A percentile compares a stretch with the other conserved stretches of the same genome.
These are phyloP conservation scores for Ogataea angusta DNA, from an alignment of 805 yeast genomes.

Conservation along the genomic window DNA sequence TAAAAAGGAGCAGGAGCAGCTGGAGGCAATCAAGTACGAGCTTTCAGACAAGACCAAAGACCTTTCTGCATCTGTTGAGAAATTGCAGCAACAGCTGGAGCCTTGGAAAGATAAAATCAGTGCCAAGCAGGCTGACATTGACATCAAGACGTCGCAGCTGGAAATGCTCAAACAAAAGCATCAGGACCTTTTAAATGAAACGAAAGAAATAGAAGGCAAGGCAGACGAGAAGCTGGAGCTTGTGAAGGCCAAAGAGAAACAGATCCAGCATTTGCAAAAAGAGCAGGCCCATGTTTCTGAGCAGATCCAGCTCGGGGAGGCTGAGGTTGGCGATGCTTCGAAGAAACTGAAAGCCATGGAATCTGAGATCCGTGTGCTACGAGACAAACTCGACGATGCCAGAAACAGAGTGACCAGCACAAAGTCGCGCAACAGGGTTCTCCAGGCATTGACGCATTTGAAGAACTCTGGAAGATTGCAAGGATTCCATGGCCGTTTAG, in stretches of 20 bases:
- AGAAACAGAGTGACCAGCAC: constrained; percentile 50
- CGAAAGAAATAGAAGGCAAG: constrained; percentile 41
- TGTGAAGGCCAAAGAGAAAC: constrained; percentile 46
- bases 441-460: constrained; percentile 63
- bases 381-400: constrained; percentile 70
- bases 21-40: constrained; percentile 61
- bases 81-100: constrained; percentile 61
- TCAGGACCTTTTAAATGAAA: constrained; percentile 41
- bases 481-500: constrained; percentile 88
- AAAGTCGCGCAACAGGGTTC: constrained; percentile 71
- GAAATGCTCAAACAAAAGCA: constrained; percentile 51
- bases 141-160: constrained; percentile 64
- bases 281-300: constrained; percentile 47
- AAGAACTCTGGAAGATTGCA: constrained; percentile 76
- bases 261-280: constrained; percentile 41
- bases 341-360: constrained; percentile 52
- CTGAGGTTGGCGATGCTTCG: constrained; percentile 50
- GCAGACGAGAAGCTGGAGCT: constrained; percentile 33
- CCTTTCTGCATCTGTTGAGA: constrained; percentile 62
- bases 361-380: constrained; percentile 44
- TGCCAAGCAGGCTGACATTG: constrained; percentile 58
- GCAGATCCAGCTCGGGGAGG: constrained; percentile 58
- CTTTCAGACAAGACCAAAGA: constrained; percentile 73
- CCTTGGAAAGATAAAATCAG: constrained; percentile 79
- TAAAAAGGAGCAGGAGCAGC: constrained; percentile 48